A percentile compares a stretch with the other conserved stretches of the same genome.
Conservation (phyloP, 208 protist genomes). For the Acanthamoeba culbertsoni region DNA sequence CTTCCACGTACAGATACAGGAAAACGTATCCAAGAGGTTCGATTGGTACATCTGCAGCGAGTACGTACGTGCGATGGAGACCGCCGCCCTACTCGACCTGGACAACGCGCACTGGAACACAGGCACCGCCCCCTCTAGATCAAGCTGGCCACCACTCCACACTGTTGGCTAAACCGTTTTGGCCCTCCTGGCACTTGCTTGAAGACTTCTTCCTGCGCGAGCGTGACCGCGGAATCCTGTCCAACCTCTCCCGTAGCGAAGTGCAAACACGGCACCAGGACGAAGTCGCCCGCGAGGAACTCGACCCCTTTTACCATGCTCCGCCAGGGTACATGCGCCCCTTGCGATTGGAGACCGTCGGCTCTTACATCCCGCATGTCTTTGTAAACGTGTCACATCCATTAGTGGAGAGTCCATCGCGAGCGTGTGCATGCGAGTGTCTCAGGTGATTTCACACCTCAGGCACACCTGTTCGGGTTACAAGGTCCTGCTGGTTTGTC, state of each 20-base stretch:
- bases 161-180: too few species aligned
- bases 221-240: slow-evolving; percentile 41
- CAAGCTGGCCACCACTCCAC: too few species aligned
- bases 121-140: neutral
- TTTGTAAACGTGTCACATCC: neutral
- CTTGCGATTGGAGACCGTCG: neutral
- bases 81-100: slow-evolving; percentile 39
- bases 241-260: neutral
- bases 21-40: slow-evolving; percentile 51
- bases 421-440: slow-evolving; percentile 49
- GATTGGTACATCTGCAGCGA: slow-evolving; percentile 60
- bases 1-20: neutral
- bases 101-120: slow-evolving; percentile 26
- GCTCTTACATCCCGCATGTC: neutral
- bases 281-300: slow-evolving; percentile 26
- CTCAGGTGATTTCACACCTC: slow-evolving; percentile 15
- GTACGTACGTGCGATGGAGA: slow-evolving; percentile 67
- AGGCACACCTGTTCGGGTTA: neutral
- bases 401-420: slow-evolving; percentile 61
- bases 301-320: slow-evolving; percentile 55
- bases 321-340: neutral
- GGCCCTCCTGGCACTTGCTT: neutral
- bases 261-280: neutral
- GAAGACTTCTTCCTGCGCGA: slow-evolving; percentile 54
- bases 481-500: slow-evolving; percentile 34